Percentiles rank a stretch among this genome's conserved stretches.
Evolutionary conservation across 805 yeast genomes (phyloP).

Genomic region (Ogataea pilisensis): DNA sequence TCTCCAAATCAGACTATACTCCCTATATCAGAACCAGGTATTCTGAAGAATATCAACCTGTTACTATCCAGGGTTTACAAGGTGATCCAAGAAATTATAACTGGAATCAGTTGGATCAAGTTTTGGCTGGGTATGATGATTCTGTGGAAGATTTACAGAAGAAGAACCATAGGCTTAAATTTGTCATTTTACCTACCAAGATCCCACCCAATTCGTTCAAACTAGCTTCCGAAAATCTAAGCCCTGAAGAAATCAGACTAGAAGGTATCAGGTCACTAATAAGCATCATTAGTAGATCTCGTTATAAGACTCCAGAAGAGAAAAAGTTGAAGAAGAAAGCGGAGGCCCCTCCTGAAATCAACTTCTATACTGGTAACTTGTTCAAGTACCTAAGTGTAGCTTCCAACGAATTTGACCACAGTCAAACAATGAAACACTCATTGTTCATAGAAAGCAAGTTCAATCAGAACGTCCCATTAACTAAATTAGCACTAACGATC

Average conservation of each 20-base stretch:
- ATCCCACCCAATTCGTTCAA: conserved; percentile 50
- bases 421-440: conserved; percentile 14
- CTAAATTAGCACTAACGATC: conserved; percentile 57
- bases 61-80: conserved; percentile 53
- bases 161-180: conserved; percentile 64
- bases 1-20: conserved; percentile 31
- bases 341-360: conserved; percentile 67
- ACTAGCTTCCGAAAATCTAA: conserved; percentile 51
- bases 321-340: conserved; percentile 33
- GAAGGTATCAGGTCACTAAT: conserved; percentile 80
- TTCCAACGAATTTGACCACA: conserved; percentile 19
- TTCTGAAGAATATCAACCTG: conserved; percentile 58
- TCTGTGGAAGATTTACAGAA: conserved; percentile 51
- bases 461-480: conserved; percentile 45
- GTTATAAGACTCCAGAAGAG: conserved; percentile 43
- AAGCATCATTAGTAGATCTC: conserved; percentile 55
- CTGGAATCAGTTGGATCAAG: conserved; percentile 92
- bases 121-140: conserved; percentile 87
- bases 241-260: conserved; percentile 84
- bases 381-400: conserved; percentile 53
- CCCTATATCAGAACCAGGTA: conserved; percentile 74
- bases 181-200: conserved; percentile 80
- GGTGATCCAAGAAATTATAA: conserved; percentile 55
- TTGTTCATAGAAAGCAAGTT: conserved; percentile 32
- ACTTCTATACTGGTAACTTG: conserved; percentile 83